Evolutionary conservation across 2,329 filamentous ascomycete species (phyloP), one percentile per base, ranked within the genome.

Genomic region (Ophiocordyceps camponoti-saundersi): DNA sequence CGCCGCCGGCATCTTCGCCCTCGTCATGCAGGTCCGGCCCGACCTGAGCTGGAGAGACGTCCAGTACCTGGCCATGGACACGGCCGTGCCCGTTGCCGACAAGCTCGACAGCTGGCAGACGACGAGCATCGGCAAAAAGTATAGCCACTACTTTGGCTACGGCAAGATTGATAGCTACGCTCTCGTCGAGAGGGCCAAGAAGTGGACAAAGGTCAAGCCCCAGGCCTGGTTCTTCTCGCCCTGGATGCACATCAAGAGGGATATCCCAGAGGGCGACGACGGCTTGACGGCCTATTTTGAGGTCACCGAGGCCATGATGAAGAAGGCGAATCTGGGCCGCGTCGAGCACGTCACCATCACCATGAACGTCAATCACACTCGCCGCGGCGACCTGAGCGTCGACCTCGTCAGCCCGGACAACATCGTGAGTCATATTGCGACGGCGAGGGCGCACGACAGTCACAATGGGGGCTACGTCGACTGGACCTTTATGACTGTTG

Each of bases 401-500:
- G 92, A 98, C 58, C 70, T 98, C 43, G 77, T 85, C 58, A 95
- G 88, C 55, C 92, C 92, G 0, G 70, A 77, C 30, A 85, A 86
- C 11, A 67, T 95, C 48, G 70, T 87, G 52, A 95, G 87, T 59
- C 82, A 95, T 58, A 77, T 98, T 46, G 83, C 89, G 5, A 84
- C 80, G 13, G 70, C 82, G 2, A 82, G 92, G 52, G 73, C 73
- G 49, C 63, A 77, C 21, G 92, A 98, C 61, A 68, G 73, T 1
- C 74, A 73, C 34, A 60, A 66, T 0, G 64, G 66, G 21, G 92
- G 92, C 10, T 98, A 96, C 61, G 68, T 80, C 36, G 87, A 96
- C 65, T 98, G 92, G 92, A 96, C 90, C 0, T 98, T 98, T 57
- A 98, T 98, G 92, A 93, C 82, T 51, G 92, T 98, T 36, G 89